phyloP scores from a whole-genome alignment of 2,329 filamentous ascomycete species.

The Aspergillus intermedius region DNA sequence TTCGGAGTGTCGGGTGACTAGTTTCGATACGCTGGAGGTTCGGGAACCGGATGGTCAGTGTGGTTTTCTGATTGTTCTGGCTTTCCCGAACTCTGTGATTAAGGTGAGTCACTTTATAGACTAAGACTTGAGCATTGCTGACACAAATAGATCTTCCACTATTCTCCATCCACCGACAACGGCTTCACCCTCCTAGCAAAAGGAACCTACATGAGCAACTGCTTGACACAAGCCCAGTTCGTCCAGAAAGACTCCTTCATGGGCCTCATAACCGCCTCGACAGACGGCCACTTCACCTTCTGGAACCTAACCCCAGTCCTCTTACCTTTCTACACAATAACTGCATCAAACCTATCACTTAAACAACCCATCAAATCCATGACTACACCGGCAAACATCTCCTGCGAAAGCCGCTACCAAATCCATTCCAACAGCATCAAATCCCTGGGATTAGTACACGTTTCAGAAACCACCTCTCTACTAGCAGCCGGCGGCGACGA shows the following conservation, averaged over 20 bases:
- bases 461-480: slow-evolving; percentile 36
- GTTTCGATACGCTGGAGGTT: slow-evolving; percentile 57
- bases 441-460: slow-evolving; percentile 30
- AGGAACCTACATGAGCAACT: slow-evolving; percentile 63
- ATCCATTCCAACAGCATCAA: slow-evolving; percentile 83
- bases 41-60: slow-evolving; percentile 16
- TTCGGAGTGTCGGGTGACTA: slow-evolving; percentile 71
- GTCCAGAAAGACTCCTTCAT: slow-evolving; percentile 39
- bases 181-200: slow-evolving; percentile 42
- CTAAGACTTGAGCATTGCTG: slow-evolving; percentile 6
- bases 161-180: slow-evolving; percentile 17
- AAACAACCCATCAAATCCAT: slow-evolving; percentile 16
- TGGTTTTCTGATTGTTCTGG: slow-evolving; percentile 59
- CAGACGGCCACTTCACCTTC: slow-evolving; percentile 68
- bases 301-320: slow-evolving; percentile 45
- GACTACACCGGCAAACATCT: slow-evolving; percentile 14
- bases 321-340: slow-evolving; percentile 21
- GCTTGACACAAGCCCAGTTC: slow-evolving; percentile 59
- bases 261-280: slow-evolving; percentile 58
- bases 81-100: slow-evolving; percentile 76
- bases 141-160: slow-evolving; percentile 41
- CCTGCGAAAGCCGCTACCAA: slow-evolving; percentile 35
- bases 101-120: slow-evolving; percentile 39
- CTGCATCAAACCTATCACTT: slow-evolving; percentile 10
- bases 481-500: slow-evolving; percentile 82